These are phyloP conservation scores for Cryphonectria carpinicola DNA, from an alignment of 2,329 filamentous ascomycete genomes.

Conservation along the genomic window DNA sequence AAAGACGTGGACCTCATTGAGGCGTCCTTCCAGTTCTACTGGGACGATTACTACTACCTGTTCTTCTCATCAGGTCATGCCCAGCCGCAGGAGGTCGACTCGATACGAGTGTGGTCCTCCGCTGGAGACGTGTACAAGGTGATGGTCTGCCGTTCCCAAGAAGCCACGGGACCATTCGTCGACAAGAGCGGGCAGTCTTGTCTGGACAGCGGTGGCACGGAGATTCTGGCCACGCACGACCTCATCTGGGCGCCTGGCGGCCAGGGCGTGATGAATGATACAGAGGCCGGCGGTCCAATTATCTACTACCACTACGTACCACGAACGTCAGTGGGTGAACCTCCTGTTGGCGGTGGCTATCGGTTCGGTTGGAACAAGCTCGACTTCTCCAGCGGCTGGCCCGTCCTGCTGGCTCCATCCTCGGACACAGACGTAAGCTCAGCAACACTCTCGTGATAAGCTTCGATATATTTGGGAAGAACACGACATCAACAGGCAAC, in stretches of 20 bases:
- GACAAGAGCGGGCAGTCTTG: slow-evolving; percentile 59
- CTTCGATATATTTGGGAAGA: background rate
- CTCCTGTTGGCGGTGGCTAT: background rate
- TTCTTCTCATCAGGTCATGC: slow-evolving; percentile 59
- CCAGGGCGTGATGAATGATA: slow-evolving; percentile 60
- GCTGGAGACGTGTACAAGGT: slow-evolving; percentile 62
- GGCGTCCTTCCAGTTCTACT: slow-evolving; percentile 58
- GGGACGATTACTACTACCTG: slow-evolving; percentile 64
- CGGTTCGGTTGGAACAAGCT: background rate
- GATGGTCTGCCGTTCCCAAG: slow-evolving; percentile 61
- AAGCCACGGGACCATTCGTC: slow-evolving; percentile 57
- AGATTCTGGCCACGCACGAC: slow-evolving; percentile 60
- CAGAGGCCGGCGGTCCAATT: slow-evolving; percentile 49
- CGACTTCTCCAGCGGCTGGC: background rate
- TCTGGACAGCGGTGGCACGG: slow-evolving; percentile 57
- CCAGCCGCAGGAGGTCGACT: slow-evolving; percentile 59
- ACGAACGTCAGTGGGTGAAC: background rate
- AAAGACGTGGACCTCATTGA: slow-evolving; percentile 41
- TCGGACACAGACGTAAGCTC: background rate
- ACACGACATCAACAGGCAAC: background rate
- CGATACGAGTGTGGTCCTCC: slow-evolving; percentile 51
- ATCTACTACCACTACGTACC: slow-evolving; percentile 63
- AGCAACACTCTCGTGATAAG: background rate
- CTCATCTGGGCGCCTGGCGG: slow-evolving; percentile 66
- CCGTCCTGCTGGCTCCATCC: background rate